Base-by-base conservation (phyloP, 768 basidiomycete species). In the Lentinula edodes region DNA sequence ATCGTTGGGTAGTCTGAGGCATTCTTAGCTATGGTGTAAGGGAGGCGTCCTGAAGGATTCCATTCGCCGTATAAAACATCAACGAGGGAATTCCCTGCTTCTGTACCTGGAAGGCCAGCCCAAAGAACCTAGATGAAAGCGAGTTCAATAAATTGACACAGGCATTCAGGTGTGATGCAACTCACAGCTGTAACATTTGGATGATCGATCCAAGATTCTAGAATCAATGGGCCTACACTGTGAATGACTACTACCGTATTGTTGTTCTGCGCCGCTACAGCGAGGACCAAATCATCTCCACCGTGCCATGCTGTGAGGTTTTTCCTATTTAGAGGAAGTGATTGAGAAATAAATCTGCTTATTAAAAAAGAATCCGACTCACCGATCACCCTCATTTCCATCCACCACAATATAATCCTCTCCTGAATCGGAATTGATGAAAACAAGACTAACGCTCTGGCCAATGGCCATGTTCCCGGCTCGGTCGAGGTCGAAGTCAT, bases 321-420 rank as follows among this genome's bases (percentile, higher is more conserved):
- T 54, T 84, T 83, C 53, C 81, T 81, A 58, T 28, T 28, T 28
- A 3, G 3, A 28, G 28, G 3, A 39, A 13, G 38, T 39, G 38
- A 39, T 34, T 53, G 58, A 6, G n/a, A 38, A 28, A 28, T 18
- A 16, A 68, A 50, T 15, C 35, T 50, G 12, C 28, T 28, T 28
- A 36, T 53, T 58, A 6, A 20, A 38, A 28, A 28, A 20, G 16
- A 68, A 51, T 15, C 38, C 48, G 12, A 63, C 76, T 51, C 58
- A 83, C 82, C 87, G 75, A 69, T 93, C 91, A 35, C 90, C 90
- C 62, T 80, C 78, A 67, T 91, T 93, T 5, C 88, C 89, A 65
- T 90, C 90, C 12, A 91, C 88, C 16, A 84, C 86, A 66, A 92
- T 87, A 68, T 91, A 91, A 15, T 76, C 83, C 74, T 95, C 94